These are phyloP conservation scores for Cladorrhinum sp. DNA, from an alignment of 2,329 filamentous ascomycete genomes.

Conservation along the genomic window DNA sequence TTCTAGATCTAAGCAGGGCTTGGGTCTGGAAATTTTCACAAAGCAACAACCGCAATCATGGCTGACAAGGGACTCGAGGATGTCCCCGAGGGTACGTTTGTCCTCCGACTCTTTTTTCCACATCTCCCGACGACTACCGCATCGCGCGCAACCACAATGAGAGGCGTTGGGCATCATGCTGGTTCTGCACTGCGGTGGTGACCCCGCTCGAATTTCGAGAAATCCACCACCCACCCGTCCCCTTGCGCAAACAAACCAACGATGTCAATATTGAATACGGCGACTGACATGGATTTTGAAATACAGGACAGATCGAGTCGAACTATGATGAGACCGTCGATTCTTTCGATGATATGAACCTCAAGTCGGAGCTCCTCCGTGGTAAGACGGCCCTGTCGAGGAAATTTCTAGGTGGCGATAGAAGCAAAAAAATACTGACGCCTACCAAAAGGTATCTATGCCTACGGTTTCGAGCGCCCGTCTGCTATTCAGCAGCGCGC, in stretches of 20 bases:
- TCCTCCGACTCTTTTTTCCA: background rate
- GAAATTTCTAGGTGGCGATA: slow-evolving; percentile 16
- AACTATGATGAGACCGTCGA: slow-evolving; percentile 99
- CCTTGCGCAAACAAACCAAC: slow-evolving; percentile 2
- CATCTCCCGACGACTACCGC: background rate
- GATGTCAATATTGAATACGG: background rate
- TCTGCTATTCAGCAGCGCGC: slow-evolving; percentile 99
- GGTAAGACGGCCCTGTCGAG: slow-evolving; percentile 50
- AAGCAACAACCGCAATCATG: slow-evolving; percentile 78
- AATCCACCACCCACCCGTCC: slow-evolving; percentile 7
- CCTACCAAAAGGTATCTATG: slow-evolving; percentile 74
- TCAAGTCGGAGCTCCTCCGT: slow-evolving; percentile 96
- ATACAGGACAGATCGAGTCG: slow-evolving; percentile 94
- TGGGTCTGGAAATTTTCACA: slow-evolving; percentile 65
- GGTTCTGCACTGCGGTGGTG: slow-evolving; percentile 5
- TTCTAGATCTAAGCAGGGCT: slow-evolving; percentile 74
- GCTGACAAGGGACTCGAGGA: slow-evolving; percentile 99
- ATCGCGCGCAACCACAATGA: slow-evolving; percentile 10
- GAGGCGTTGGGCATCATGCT: slow-evolving; percentile 6
- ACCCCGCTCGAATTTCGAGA: slow-evolving; percentile 8
- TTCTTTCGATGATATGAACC: slow-evolving; percentile 97
- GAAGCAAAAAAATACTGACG: slow-evolving; percentile 24
- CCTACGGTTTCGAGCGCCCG: slow-evolving; percentile 99
- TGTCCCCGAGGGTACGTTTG: slow-evolving; percentile 81
- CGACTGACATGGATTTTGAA: slow-evolving; percentile 20